These are phyloP conservation scores for Phytophthora citricola DNA, from an alignment of 352 stramenopile species.

Conservation along the genomic window DNA sequence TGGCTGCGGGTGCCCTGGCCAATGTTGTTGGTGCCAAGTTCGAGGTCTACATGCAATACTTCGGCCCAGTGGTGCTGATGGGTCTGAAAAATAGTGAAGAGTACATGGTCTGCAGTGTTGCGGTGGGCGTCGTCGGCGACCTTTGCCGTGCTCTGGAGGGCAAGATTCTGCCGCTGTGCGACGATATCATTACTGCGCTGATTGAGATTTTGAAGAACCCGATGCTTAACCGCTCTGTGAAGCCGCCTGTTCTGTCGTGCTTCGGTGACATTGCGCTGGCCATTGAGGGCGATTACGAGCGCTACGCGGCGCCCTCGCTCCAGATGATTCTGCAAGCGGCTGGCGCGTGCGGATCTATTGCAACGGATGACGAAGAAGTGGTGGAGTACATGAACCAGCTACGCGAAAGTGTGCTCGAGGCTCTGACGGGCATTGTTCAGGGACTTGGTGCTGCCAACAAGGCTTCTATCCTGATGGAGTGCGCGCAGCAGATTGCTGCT, in stretches of 20 bases:
- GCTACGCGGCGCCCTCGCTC: constrained; percentile 83
- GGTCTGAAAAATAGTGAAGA: constrained; percentile 96
- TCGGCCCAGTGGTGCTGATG: constrained; percentile 92
- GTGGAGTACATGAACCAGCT: constrained; percentile 98
- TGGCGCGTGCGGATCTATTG: constrained; percentile 83
- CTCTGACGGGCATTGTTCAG: constrained; percentile 97
- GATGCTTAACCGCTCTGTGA: constrained; percentile 94
- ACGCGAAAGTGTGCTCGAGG: constrained; percentile 95
- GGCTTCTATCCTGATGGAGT: constrained; percentile 83
- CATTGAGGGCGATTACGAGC: constrained; percentile 93
- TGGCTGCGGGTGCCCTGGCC: constrained; percentile 93
- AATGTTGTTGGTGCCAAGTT: constrained; percentile 94
- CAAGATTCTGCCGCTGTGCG: constrained; percentile 93
- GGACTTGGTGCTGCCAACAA: constrained; percentile 93
- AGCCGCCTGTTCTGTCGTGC: constrained; percentile 96
- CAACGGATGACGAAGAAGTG: constrained; percentile 97
- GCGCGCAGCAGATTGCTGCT: constrained; percentile 83
- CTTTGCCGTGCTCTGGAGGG: constrained; percentile 93
- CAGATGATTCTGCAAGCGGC: constrained; percentile 90
- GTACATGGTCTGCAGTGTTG: constrained; percentile 96
- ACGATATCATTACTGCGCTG: constrained; percentile 94
- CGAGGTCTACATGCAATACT: constrained; percentile 96
- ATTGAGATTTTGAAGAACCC: constrained; percentile 96
- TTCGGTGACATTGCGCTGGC: constrained; percentile 98
- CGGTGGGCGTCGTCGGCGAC: constrained; percentile 96